Percentiles rank a stretch among this genome's conserved stretches.
phyloP scores from a whole-genome alignment of 2,329 filamentous ascomycete species.

The Leptodontidium sp. region DNA sequence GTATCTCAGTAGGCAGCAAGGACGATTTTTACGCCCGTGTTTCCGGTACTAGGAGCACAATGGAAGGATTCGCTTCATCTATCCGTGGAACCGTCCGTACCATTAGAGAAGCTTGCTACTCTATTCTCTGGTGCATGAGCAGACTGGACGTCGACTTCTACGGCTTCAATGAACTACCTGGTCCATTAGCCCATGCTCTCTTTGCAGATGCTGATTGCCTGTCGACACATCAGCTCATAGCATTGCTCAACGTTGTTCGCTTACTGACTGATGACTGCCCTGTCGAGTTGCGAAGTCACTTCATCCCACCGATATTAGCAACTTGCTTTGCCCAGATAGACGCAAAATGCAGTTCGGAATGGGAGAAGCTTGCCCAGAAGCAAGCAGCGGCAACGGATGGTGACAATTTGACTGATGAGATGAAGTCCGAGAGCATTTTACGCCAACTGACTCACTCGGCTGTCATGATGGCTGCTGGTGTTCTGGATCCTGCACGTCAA shows the following conservation, averaged over 20 bases:
- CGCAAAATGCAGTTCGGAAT: slow-evolving; percentile 85
- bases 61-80: slow-evolving; percentile 93
- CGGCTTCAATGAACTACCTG: slow-evolving; percentile 83
- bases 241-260: slow-evolving; percentile 87
- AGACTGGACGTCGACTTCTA: slow-evolving; percentile 89
- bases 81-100: slow-evolving; percentile 89
- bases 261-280: slow-evolving; percentile 94
- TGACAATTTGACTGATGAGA: slow-evolving; percentile 89
- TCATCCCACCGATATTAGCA: slow-evolving; percentile 84
- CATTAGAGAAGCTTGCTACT: slow-evolving; percentile 92
- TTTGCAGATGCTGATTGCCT: slow-evolving; percentile 84
- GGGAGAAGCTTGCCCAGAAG: slow-evolving; percentile 76
- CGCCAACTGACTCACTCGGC: slow-evolving; percentile 92
- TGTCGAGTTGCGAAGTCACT: slow-evolving; percentile 75
- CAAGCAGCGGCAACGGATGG: slow-evolving; percentile 70
- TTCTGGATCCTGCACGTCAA: slow-evolving; percentile 78
- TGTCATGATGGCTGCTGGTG: slow-evolving; percentile 88
- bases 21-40: slow-evolving; percentile 97
- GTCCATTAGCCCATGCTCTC: slow-evolving; percentile 82
- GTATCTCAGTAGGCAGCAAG: slow-evolving; percentile 93
- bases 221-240: slow-evolving; percentile 91
- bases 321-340: slow-evolving; percentile 88
- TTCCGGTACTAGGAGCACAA: slow-evolving; percentile 83
- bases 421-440: slow-evolving; percentile 97
- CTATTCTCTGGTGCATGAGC: slow-evolving; percentile 93